Evolutionary conservation across 2,329 filamentous ascomycete genomes (phyloP), one percentile per base, ranked within the genome.

Genomic region (Fusarium continuum): DNA sequence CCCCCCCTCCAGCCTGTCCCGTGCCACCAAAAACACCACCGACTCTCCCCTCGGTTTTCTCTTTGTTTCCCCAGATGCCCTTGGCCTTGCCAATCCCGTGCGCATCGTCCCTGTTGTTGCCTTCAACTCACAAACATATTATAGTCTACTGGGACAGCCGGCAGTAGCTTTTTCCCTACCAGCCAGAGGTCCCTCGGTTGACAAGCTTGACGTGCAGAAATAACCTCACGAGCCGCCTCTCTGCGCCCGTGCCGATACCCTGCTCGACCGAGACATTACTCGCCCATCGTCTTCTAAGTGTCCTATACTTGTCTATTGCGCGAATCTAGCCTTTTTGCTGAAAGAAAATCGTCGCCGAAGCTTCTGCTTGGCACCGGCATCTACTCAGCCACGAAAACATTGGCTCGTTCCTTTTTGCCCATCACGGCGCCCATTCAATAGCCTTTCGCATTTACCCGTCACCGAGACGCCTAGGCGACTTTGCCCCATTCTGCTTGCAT

Each of bases 351-450:
- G 26, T 39, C 31, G 40, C 17, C 19, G 39, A 46, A 45, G 46
- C 46, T 46, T 43, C 34, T 59, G 29, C 44, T 59, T 45, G 45
- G 55, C 47, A 54, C 34, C 55, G 62, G 54, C 62, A 53, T 63
- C 61, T 55, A 69, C 53, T 54, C 53, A 63, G 59, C 49, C 38
- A 52, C 39, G 23, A 8, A 38, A 50, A 36, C 53, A 64, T 62
- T 64, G 60, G 49, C 47, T 64, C 47, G 25, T 55, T 59, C 52
- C 61, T 50, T 60, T 32, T 72, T 73, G 75, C 75, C 75, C 75
- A 76, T 61, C 72, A 78, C 75, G 76, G 75, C 74, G 70, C 69
- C 63, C 72, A 52, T 59, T 64, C 43, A 71, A 64, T 66, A 61
- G 34, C 29, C 35, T 57, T 55, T 55, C 69, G 65, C 60, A 64